phyloP scores from a whole-genome alignment of 2,329 filamentous ascomycete genomes.

The Colletotrichum chlorophyti region DNA sequence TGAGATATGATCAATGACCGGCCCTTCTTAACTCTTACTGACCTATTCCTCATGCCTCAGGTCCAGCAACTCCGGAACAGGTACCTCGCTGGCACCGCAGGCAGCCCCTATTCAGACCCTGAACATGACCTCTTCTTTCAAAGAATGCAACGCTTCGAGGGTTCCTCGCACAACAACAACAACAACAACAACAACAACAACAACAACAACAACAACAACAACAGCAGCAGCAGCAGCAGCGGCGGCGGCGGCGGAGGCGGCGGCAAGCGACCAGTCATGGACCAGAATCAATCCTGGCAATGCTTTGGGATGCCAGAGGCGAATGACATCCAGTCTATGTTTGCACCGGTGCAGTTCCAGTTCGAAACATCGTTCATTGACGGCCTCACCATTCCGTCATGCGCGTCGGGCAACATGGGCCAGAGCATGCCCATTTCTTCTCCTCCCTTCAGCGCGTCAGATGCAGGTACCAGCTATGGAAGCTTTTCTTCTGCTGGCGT shows the following conservation, averaged over 20 bases:
- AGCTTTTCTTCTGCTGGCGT: conserved; percentile 27
- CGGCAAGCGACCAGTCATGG: conserved; percentile 22
- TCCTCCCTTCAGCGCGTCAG: conserved; percentile 8
- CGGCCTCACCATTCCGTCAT: neutral
- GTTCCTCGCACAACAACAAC: conserved; percentile 12
- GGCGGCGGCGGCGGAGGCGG: too few relatives aligned
- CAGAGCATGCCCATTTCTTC: conserved; percentile 14
- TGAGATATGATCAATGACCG: conserved; percentile 23
- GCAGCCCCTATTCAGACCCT: conserved; percentile 25
- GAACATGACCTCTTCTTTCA: conserved; percentile 19
- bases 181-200: too few relatives aligned
- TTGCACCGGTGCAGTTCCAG: conserved; percentile 19
- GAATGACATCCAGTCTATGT: conserved; percentile 26
- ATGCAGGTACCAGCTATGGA: conserved; percentile 13
- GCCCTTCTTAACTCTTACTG: too few relatives aligned
- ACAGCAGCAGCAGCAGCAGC: too few relatives aligned
- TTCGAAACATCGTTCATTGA: conserved; percentile 11
- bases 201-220: too few relatives aligned
- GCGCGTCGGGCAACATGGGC: neutral
- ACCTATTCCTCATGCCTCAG: conserved; percentile 11
- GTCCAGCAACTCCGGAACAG: conserved; percentile 28
- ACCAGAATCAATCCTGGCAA: conserved; percentile 2
- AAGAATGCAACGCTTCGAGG: conserved; percentile 12
- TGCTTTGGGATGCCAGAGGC: conserved; percentile 1
- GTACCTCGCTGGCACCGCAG: conserved; percentile 28